A percentile compares a stretch with the other conserved stretches of the same genome.
phyloP scores from a whole-genome alignment of 768 basidiomycete species.

The Gyrodon lividus region DNA sequence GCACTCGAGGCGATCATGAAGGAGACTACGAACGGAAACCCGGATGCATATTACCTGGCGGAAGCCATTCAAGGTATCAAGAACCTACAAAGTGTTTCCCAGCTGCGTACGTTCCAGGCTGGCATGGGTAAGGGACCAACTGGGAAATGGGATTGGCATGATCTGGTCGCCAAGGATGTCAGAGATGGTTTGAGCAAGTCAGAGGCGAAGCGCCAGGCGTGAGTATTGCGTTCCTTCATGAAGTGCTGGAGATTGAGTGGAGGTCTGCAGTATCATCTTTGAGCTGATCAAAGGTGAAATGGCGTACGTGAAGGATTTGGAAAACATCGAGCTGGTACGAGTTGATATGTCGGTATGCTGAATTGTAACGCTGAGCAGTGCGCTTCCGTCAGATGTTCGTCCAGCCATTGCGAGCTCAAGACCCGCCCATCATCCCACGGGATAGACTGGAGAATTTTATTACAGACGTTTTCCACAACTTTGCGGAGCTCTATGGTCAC shows the following conservation, averaged over 20 bases:
- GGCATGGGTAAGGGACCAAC: constrained; percentile 82
- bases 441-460: constrained; percentile 77
- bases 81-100: constrained; percentile 75
- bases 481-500: constrained; percentile 68
- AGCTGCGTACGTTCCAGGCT: constrained; percentile 86
- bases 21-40: constrained; percentile 77
- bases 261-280: constrained; percentile 72
- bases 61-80: constrained; percentile 85
- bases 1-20: constrained; percentile 82
- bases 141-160: constrained; percentile 88
- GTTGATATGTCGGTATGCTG: constrained; percentile 16
- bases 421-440: constrained; percentile 76
- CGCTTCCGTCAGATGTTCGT: constrained; percentile 67
- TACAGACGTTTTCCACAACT: constrained; percentile 87
- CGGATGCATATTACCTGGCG: constrained; percentile 78
- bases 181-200: constrained; percentile 62
- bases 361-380: constrained; percentile 2
- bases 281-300: constrained; percentile 95
- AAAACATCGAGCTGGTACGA: constrained; percentile 73
- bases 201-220: constrained; percentile 85
- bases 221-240: constrained; percentile 29
- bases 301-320: constrained; percentile 90
- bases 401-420: constrained; percentile 63
- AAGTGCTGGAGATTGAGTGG: not conserved
- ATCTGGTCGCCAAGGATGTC: constrained; percentile 71